phyloP scores from a whole-genome alignment of 306 rosid genomes.

The Alnus rubra region DNA sequence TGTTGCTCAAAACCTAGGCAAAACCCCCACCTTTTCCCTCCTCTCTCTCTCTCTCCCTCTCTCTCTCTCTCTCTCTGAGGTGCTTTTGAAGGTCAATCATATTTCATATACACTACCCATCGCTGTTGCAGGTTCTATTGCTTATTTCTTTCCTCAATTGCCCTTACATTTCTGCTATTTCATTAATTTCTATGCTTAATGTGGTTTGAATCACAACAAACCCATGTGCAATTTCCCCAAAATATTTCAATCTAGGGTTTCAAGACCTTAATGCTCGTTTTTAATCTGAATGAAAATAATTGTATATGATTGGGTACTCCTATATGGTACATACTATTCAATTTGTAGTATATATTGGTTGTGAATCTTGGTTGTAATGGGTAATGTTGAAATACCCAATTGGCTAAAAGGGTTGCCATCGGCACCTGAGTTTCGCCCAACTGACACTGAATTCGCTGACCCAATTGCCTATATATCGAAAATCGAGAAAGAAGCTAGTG shows the following conservation, averaged over 20 bases:
- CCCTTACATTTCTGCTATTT: constrained; percentile 26
- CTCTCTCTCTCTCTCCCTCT: neutral
- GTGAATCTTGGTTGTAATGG: constrained; percentile 59
- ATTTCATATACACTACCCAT: constrained; percentile 43
- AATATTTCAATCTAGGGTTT: constrained; percentile 61
- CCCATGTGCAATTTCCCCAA: constrained; percentile 35
- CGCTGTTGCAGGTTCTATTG: constrained; percentile 48
- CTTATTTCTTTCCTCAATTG: constrained; percentile 32
- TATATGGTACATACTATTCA: constrained; percentile 20
- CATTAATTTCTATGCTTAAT: constrained; percentile 24
- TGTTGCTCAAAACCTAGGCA: constrained; percentile 32
- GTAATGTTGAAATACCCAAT: constrained; percentile 75
- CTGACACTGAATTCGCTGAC: constrained; percentile 93
- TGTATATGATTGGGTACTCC: constrained; percentile 30
- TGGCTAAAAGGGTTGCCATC: constrained; percentile 87
- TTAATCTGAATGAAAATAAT: constrained; percentile 16
- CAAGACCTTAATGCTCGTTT: constrained; percentile 1
- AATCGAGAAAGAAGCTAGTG: constrained; percentile 91
- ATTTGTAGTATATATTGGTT: constrained; percentile 31
- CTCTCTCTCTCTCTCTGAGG: constrained; percentile 1
- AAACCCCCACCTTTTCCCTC: constrained; percentile 30
- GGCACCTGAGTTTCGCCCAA: constrained; percentile 95
- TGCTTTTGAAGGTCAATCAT: constrained; percentile 49
- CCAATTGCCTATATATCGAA: constrained; percentile 96
- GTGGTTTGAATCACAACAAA: constrained; percentile 19